Percentiles rank a stretch among this genome's conserved stretches.
phyloP scores from a whole-genome alignment of 1,284 basidiomycete species.

The Mycosarcoma mackinlayi region DNA sequence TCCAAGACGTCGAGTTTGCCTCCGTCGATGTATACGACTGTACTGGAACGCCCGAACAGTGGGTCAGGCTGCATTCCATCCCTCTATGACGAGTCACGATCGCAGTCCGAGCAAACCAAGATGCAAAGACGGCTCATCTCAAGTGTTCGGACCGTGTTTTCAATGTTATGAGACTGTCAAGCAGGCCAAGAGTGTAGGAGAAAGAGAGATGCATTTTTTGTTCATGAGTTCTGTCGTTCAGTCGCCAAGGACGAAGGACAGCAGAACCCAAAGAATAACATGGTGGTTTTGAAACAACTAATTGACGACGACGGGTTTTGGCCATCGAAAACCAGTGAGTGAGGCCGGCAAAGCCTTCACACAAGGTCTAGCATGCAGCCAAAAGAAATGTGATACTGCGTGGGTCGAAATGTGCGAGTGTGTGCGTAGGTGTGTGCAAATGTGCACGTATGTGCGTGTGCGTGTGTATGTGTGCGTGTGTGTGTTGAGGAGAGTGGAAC shows the following conservation, averaged over 20 bases:
- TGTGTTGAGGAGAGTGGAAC: conserved; percentile 1
- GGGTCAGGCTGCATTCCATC: conserved; percentile 17
- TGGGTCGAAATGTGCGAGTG: background rate
- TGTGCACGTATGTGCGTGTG: conserved; percentile 1
- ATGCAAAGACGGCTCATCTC: too few species aligned
- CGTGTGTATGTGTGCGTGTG: conserved; percentile 4
- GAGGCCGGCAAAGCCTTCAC: too few species aligned
- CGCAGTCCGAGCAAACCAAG: background rate
- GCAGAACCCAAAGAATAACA: conserved; percentile 6
- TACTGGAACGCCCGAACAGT: conserved; percentile 20
- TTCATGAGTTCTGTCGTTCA: background rate
- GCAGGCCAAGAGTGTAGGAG: too few species aligned
- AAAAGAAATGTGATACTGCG: too few species aligned
- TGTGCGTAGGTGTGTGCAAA: conserved; percentile 1
- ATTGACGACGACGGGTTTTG: too few species aligned
- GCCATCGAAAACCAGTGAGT: too few species aligned
- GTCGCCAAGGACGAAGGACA: background rate
- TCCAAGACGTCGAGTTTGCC: conserved; percentile 7
- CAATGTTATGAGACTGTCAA: too few species aligned
- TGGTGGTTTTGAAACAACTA: conserved; percentile 21
- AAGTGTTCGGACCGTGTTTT: too few species aligned
- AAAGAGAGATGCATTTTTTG: conserved; percentile 12
- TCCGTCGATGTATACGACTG: conserved; percentile 33
- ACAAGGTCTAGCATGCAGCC: too few species aligned
- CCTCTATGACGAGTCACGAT: conserved; percentile 9